Evolutionary conservation across 2,329 filamentous ascomycete species (phyloP).

Genomic region (Fusarium siculi): DNA sequence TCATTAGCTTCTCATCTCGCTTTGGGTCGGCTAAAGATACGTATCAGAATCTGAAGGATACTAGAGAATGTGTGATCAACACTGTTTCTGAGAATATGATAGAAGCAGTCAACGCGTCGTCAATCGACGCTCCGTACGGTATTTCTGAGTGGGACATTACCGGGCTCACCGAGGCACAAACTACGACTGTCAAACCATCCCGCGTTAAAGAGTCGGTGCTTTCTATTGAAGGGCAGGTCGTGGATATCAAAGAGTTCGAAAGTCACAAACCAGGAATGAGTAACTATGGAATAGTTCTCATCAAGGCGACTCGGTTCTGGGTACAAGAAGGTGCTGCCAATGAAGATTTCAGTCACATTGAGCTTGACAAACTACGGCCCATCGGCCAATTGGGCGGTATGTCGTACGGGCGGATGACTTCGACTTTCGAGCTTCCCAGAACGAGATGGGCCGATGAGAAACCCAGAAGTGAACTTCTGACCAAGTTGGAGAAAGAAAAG

Average conservation of each 20-base stretch:
- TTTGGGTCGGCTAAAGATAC: conserved; percentile 76
- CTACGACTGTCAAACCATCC: conserved; percentile 73
- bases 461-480: background rate
- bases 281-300: conserved; percentile 76
- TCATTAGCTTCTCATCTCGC: conserved; percentile 62
- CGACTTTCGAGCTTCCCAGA: conserved; percentile 74
- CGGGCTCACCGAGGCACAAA: conserved; percentile 78
- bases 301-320: conserved; percentile 91
- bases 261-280: conserved; percentile 78
- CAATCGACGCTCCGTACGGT: conserved; percentile 81
- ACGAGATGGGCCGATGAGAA: conserved; percentile 7
- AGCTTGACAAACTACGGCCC: conserved; percentile 80
- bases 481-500: background rate
- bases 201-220: conserved; percentile 87
- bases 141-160: conserved; percentile 81
- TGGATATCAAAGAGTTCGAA: conserved; percentile 81
- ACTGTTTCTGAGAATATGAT: conserved; percentile 86
- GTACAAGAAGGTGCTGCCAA: conserved; percentile 88
- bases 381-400: conserved; percentile 88
- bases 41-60: conserved; percentile 76
- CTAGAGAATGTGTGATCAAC: conserved; percentile 83
- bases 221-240: conserved; percentile 82
- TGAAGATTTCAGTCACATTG: conserved; percentile 77
- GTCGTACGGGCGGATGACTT: conserved; percentile 77
- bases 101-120: conserved; percentile 85